Base-by-base conservation (phyloP, 495 filamentous ascomycete genomes). In the Recurvomyces mirabilis region DNA sequence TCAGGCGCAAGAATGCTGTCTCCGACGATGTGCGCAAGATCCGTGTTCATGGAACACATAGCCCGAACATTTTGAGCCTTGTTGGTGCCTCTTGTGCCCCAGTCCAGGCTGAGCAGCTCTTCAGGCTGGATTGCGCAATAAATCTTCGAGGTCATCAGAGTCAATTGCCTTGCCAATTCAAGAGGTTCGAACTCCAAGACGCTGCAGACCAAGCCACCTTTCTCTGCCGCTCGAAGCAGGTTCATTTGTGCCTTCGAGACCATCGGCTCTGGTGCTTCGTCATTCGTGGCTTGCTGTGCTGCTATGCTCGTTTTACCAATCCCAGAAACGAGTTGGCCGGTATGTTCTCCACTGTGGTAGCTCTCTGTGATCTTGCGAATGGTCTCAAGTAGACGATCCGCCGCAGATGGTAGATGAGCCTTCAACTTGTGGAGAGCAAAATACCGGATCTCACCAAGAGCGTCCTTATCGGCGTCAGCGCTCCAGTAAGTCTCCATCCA, bases 401-500 rank as follows among this genome's bases (percentile, higher is more conserved):
- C 84, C 31, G 87, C 87, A 13, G 74, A 74, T 30, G 87, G 85
- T 9, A 95, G 64, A 10, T 77, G 65, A 0, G 68, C 55, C 33
- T 70, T 68, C 17, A 99, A 69, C 45, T 78, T 76, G 21, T 72
- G 78, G 50, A 76, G 74, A 20, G 91, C 86, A 57, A 99, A 99
- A 18, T 71, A 60, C 19, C 77, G 63, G 48, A 99, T 91, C 37
- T 81, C 69, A 0, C 73, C 69, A 26, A 96, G 67, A 5, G 88
- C 86, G 5, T 71, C 71, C 44, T 70, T 66, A 60, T 99, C 93
- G 20, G 77, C 71, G 21, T 85, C 77, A 46, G 82, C 75, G 20
- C 82, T 78, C 93, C 93, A 99, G 64, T 96, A 86, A 2, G 82
- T 87, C 64, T 99, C 93, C 4, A 99, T 65, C 93, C 93, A 99